These are phyloP conservation scores for Cercospora nicotianae DNA, from an alignment of 2,329 filamentous ascomycete genomes.

Conservation along the genomic window DNA sequence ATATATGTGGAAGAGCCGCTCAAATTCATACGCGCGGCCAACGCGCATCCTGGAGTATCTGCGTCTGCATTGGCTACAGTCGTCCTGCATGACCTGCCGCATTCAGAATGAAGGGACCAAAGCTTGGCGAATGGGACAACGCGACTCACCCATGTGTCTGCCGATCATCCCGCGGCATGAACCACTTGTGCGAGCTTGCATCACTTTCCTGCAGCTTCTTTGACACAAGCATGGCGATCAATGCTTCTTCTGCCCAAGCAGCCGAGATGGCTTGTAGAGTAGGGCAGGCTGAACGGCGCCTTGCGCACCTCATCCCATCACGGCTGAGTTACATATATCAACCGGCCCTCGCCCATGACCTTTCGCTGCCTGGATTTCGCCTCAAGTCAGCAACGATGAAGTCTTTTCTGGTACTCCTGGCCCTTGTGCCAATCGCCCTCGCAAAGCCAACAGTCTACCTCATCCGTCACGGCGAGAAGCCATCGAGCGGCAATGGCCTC, in stretches of 20 bases:
- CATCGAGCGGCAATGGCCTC: constrained; percentile 52
- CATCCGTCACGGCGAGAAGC: constrained; percentile 66
- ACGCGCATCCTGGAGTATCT: neutral
- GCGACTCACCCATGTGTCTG: constrained; percentile 16
- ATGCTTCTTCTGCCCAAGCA: constrained; percentile 13
- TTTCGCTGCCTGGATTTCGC: neutral
- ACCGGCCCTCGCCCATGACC: no score
- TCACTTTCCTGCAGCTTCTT: neutral
- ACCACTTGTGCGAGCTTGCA: constrained; percentile 15
- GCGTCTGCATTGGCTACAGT: neutral
- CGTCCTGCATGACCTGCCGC: constrained; percentile 4
- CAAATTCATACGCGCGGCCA: neutral
- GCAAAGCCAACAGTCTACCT: constrained; percentile 57
- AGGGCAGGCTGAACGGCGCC: neutral
- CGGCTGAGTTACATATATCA: neutral
- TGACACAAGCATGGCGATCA: constrained; percentile 14
- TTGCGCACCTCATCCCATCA: neutral
- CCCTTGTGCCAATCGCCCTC: constrained; percentile 22
- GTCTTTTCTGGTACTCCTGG: constrained; percentile 18
- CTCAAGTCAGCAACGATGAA: constrained; percentile 20
- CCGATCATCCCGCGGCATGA: constrained; percentile 18
- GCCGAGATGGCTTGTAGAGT: neutral
- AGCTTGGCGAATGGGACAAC: constrained; percentile 19
- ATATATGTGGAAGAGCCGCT: neutral
- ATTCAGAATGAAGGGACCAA: neutral